Evolutionary conservation across 345 rosid genomes (phyloP).

Genomic region (Firmiana major): DNA sequence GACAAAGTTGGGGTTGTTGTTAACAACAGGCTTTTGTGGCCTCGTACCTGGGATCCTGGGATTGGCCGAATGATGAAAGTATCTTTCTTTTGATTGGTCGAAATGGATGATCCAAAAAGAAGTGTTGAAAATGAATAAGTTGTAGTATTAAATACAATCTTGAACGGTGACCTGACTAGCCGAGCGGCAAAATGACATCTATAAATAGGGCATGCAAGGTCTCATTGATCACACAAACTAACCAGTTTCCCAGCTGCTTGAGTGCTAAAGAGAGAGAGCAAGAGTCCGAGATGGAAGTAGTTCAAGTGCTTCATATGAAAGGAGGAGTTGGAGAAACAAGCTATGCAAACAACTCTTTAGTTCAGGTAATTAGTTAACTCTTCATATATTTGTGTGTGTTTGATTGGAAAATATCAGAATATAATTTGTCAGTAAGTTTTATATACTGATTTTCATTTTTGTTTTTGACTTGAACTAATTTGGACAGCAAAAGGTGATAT

Average conservation of each 20-base stretch:
- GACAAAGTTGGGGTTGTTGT: too few species aligned
- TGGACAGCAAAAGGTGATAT: constrained; percentile 36
- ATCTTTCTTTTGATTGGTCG: too few species aligned
- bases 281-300: constrained; percentile 18
- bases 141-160: too few species aligned
- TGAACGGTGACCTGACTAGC: background rate
- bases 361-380: constrained; percentile 33
- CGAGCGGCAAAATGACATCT: background rate
- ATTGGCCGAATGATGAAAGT: too few species aligned
- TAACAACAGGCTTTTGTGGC: too few species aligned
- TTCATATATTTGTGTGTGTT: background rate
- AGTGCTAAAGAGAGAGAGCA: too few species aligned
- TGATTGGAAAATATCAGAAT: background rate
- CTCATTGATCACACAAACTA: background rate
- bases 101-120: too few species aligned
- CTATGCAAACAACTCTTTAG: constrained; percentile 34
- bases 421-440: background rate
- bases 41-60: too few species aligned
- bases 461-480: too few species aligned
- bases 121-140: too few species aligned
- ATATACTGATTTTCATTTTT: background rate
- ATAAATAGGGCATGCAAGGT: constrained; percentile 4
- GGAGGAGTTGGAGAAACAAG: constrained; percentile 39
- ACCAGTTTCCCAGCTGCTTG: background rate
- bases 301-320: constrained; percentile 43